A percentile compares a stretch with the other conserved stretches of the same genome.
These are phyloP conservation scores for Pouteria glomerata DNA, from an alignment of 148 eudicot species.

Conservation along the genomic window DNA sequence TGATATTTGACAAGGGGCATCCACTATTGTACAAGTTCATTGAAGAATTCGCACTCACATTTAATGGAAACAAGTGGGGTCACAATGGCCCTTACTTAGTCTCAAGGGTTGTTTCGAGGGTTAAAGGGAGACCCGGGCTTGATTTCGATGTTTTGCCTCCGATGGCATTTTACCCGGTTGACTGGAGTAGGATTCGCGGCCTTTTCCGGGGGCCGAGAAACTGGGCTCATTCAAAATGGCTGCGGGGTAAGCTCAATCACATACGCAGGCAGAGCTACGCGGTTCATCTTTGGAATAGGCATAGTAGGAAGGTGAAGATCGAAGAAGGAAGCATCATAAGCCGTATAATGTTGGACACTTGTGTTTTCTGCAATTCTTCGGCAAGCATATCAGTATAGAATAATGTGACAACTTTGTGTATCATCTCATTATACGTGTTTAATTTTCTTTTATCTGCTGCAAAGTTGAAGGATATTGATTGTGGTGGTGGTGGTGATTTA, in stretches of 20 bases:
- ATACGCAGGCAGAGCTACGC: slow-evolving; percentile 49
- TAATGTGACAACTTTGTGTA: too few relatives aligned
- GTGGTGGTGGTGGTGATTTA: background rate
- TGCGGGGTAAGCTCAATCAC: slow-evolving; percentile 37
- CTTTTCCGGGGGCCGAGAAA: slow-evolving; percentile 43
- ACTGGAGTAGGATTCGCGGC: slow-evolving; percentile 49
- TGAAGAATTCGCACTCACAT: slow-evolving; percentile 69
- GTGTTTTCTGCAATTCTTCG: slow-evolving; percentile 56
- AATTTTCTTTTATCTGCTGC: too few relatives aligned
- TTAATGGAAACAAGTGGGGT: too few relatives aligned
- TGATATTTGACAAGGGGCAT: slow-evolving; percentile 73
- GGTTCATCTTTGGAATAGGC: slow-evolving; percentile 79
- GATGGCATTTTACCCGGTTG: slow-evolving; percentile 62
- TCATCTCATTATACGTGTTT: too few relatives aligned
- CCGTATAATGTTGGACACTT: slow-evolving; percentile 32
- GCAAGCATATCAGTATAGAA: background rate
- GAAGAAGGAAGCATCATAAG: slow-evolving; percentile 67
- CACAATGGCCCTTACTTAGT: slow-evolving; percentile 85
- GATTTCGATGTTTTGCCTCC: slow-evolving; percentile 60
- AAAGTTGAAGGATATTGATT: too few relatives aligned
- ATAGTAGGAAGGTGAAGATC: slow-evolving; percentile 41
- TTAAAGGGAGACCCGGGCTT: slow-evolving; percentile 16
- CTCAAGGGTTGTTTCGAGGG: slow-evolving; percentile 65
- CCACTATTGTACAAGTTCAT: slow-evolving; percentile 61
- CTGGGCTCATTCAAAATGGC: slow-evolving; percentile 37